phyloP scores from a whole-genome alignment of 2,329 filamentous ascomycete genomes.

The Nothophaeocryptopus gaeumannii region DNA sequence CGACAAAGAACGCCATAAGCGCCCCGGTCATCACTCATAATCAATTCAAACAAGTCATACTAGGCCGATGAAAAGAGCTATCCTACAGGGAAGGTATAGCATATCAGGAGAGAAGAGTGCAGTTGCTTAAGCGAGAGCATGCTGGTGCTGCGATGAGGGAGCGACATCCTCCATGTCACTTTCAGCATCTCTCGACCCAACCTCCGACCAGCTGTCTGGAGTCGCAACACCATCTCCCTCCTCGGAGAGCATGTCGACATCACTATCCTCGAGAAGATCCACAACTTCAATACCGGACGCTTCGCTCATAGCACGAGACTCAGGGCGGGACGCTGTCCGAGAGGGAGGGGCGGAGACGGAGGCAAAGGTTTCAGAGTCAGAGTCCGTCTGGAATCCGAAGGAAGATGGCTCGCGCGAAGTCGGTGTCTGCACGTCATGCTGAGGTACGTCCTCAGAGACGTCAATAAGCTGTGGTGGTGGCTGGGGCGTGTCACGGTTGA shows the following conservation, averaged over 20 bases:
- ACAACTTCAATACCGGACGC: constrained; percentile 29
- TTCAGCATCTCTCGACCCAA: constrained; percentile 37
- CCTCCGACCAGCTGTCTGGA: constrained; percentile 38
- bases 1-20: neutral
- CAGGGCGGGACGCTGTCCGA: constrained; percentile 17
- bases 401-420: constrained; percentile 24
- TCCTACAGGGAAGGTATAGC: constrained; percentile 1
- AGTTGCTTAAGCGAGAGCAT: neutral
- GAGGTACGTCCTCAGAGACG: constrained; percentile 16
- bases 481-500: constrained; percentile 10
- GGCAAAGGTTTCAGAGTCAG: constrained; percentile 29
- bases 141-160: constrained; percentile 4
- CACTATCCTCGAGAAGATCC: constrained; percentile 34
- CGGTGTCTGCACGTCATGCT: constrained; percentile 23
- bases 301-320: constrained; percentile 21
- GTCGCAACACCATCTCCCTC: constrained; percentile 36
- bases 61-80: neutral
- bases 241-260: constrained; percentile 36
- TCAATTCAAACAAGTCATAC: no score
- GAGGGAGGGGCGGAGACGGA: constrained; percentile 22
- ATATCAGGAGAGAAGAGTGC: neutral
- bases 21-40: neutral
- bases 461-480: constrained; percentile 22
- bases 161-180: constrained; percentile 29
- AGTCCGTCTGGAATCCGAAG: constrained; percentile 28